Evolutionary conservation across 2,329 filamentous ascomycete genomes (phyloP).

Genomic region (Aspergillus tanneri): DNA sequence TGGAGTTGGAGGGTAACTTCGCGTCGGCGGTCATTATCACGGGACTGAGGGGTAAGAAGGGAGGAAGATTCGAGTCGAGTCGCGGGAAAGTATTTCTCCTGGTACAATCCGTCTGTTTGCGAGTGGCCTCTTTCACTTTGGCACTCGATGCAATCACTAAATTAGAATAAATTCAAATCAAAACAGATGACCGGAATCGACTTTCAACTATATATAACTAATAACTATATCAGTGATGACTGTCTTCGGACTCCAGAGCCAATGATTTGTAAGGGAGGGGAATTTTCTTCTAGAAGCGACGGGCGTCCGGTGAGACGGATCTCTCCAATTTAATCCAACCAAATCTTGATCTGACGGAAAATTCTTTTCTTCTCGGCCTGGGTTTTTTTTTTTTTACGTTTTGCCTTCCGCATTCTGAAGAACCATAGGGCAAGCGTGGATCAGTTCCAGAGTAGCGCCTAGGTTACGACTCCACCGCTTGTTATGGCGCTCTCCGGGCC

Average conservation of each 20-base stretch:
- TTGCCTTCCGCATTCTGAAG: conserved; percentile 17
- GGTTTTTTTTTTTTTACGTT: conserved; percentile 35
- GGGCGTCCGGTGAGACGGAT: neutral
- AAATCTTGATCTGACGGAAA: conserved; percentile 9
- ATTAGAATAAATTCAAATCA: too few relatives aligned
- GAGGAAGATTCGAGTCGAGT: conserved; percentile 13
- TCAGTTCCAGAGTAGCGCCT: conserved; percentile 15
- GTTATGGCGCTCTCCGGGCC: neutral
- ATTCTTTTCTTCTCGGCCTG: conserved; percentile 12
- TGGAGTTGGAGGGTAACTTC: conserved; percentile 21
- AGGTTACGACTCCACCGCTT: conserved; percentile 11
- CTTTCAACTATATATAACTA: neutral
- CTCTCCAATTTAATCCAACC: neutral
- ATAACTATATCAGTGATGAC: neutral
- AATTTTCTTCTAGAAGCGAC: neutral
- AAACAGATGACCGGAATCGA: too few relatives aligned
- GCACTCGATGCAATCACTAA: too few relatives aligned
- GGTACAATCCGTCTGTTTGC: too few relatives aligned
- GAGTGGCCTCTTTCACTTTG: too few relatives aligned
- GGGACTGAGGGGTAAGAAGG: conserved; percentile 5
- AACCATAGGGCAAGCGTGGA: conserved; percentile 20
- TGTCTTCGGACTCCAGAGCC: too few relatives aligned
- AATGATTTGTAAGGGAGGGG: conserved; percentile 18
- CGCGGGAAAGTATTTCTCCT: too few relatives aligned
- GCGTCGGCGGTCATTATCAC: conserved; percentile 24